phyloP scores from a whole-genome alignment of 805 yeast species.

The Starmera pachycereana region DNA sequence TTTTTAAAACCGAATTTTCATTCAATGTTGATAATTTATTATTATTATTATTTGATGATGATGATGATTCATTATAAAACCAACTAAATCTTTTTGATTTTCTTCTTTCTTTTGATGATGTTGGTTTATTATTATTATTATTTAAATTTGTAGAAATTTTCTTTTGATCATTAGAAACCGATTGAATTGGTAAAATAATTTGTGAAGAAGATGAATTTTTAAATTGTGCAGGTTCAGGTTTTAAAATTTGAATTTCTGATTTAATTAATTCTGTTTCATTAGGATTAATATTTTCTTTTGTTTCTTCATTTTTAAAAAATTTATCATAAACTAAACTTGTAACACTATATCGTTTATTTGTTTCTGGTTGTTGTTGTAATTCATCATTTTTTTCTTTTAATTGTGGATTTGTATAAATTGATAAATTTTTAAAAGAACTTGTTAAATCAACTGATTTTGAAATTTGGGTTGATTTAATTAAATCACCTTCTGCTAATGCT shows the following conservation, averaged over 20 bases:
- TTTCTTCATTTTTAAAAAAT: neutral
- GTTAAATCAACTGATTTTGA: conserved; percentile 1
- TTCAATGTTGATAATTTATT: conserved; percentile 8
- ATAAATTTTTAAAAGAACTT: neutral
- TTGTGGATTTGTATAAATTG: neutral
- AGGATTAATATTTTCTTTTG: conserved; percentile 1
- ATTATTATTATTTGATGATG: conserved; percentile 13
- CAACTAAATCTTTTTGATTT: conserved; percentile 32
- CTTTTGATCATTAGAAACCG: conserved; percentile 1
- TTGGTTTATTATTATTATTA: neutral
- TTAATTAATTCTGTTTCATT: neutral
- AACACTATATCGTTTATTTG: conserved; percentile 8
- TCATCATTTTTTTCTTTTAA: conserved; percentile 10
- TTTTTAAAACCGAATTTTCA: neutral
- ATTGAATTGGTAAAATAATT: conserved; percentile 8
- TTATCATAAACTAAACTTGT: neutral
- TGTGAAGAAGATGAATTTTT: conserved; percentile 8
- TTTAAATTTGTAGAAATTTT: conserved; percentile 1
- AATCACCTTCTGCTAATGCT: conserved; percentile 25
- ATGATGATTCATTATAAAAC: conserved; percentile 17
- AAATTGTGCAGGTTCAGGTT: conserved; percentile 6
- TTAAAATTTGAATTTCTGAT: neutral
- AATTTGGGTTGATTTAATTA: conserved; percentile 16
- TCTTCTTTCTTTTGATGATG: conserved; percentile 3
- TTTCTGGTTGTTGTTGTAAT: conserved; percentile 8